These are phyloP conservation scores for Pisolithus sp. DNA, from an alignment of 768 basidiomycete genomes.

Conservation along the genomic window DNA sequence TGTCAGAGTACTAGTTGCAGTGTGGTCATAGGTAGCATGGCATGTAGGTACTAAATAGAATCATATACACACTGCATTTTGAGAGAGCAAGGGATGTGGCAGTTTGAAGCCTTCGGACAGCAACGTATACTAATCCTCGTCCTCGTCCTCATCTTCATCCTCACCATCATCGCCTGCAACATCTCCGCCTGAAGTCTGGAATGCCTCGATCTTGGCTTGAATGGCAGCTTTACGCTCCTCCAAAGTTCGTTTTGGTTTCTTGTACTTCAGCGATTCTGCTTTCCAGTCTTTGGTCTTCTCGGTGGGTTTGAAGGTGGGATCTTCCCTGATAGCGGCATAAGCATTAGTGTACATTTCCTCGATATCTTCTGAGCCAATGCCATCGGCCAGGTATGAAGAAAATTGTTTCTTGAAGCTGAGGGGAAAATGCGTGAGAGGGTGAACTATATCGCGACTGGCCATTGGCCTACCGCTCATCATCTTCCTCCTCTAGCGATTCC, in stretches of 20 bases:
- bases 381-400: slow-evolving; percentile 90
- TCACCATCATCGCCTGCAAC: slow-evolving; percentile 38
- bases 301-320: slow-evolving; percentile 83
- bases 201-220: slow-evolving; percentile 83
- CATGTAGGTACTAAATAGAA: slow-evolving; percentile 1
- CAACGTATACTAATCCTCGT: slow-evolving; percentile 49
- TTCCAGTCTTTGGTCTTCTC: slow-evolving; percentile 93
- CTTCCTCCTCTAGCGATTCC: slow-evolving; percentile 99
- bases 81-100: slow-evolving; percentile 1
- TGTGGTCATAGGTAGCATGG: slow-evolving; percentile 9
- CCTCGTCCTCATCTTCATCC: slow-evolving; percentile 32
- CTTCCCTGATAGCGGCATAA: slow-evolving; percentile 92
- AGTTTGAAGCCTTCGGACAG: background rate
- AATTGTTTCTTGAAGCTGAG: slow-evolving; percentile 96
- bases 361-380: slow-evolving; percentile 91
- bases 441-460: background rate
- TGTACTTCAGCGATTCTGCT: slow-evolving; percentile 71
- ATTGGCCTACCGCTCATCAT: slow-evolving; percentile 77
- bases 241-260: slow-evolving; percentile 58
- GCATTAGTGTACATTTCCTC: slow-evolving; percentile 93
- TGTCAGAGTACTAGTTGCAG: slow-evolving; percentile 17
- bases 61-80: slow-evolving; percentile 16
- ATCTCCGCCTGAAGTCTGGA: slow-evolving; percentile 59
- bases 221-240: slow-evolving; percentile 77
- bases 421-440: slow-evolving; percentile 5